Evolutionary conservation across 495 filamentous ascomycete genomes (phyloP).

Genomic region (Chlorociboria aeruginascens): DNA sequence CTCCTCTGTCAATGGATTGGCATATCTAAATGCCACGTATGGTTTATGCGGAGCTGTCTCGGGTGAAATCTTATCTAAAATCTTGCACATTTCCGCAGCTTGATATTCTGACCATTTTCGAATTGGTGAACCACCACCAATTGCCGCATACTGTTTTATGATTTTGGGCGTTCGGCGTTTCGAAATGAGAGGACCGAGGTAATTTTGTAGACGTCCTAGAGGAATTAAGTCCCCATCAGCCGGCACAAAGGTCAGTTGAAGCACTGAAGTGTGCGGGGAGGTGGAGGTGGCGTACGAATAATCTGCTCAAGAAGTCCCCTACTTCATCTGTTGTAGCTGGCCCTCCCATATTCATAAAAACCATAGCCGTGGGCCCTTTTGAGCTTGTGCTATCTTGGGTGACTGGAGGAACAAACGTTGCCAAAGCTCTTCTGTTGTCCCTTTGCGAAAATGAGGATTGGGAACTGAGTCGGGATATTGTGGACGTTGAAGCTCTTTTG

Average conservation of each 20-base stretch:
- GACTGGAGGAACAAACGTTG: constrained; percentile 61
- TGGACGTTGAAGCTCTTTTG: constrained; percentile 26
- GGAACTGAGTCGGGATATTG: constrained; percentile 17
- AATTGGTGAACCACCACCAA: constrained; percentile 94
- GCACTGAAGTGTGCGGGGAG: constrained; percentile 26
- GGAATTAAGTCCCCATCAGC: constrained; percentile 90
- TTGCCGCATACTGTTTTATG: constrained; percentile 84
- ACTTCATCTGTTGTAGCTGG: constrained; percentile 84
- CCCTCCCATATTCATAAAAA: constrained; percentile 99
- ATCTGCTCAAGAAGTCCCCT: constrained; percentile 75
- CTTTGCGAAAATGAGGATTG: constrained; percentile 16
- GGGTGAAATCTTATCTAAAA: constrained; percentile 79
- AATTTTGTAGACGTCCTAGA: constrained; percentile 83
- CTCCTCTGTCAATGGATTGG: constrained; percentile 84
- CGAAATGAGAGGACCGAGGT: constrained; percentile 80
- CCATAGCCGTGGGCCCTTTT: constrained; percentile 73
- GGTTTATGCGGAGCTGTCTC: constrained; percentile 95
- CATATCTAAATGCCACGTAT: constrained; percentile 98
- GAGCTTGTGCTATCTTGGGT: constrained; percentile 43
- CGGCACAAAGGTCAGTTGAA: neutral
- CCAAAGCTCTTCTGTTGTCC: constrained; percentile 35
- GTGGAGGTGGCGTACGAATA: constrained; percentile 48
- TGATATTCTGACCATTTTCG: constrained; percentile 96
- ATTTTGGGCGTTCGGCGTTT: constrained; percentile 88
- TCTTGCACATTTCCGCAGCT: constrained; percentile 86